These are phyloP conservation scores for Andrographis paniculata DNA, from an alignment of 305 asterid species.

Conservation along the genomic window DNA sequence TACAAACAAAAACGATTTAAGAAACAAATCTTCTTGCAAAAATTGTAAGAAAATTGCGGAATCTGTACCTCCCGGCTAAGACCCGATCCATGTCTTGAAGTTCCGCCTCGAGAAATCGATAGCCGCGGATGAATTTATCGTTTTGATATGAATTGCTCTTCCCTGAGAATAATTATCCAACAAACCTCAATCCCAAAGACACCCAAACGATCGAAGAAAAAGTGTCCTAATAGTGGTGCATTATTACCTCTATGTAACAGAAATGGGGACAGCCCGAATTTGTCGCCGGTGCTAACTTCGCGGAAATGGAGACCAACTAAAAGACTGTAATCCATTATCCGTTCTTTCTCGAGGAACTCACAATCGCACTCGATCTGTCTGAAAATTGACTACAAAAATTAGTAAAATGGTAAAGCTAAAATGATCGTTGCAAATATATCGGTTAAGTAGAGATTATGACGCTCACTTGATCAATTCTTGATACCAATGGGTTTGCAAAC, in stretches of 20 bases:
- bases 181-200: too few relatives aligned
- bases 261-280: conserved; percentile 91
- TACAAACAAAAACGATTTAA: background rate
- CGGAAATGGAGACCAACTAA: conserved; percentile 96
- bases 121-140: conserved; percentile 92
- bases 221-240: background rate
- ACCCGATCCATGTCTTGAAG: conserved; percentile 88
- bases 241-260: conserved; percentile 70
- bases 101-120: conserved; percentile 97
- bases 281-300: conserved; percentile 72
- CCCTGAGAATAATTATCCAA: conserved; percentile 61
- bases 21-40: background rate
- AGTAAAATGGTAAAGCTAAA: conserved; percentile 19
- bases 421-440: too few relatives aligned
- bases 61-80: conserved; percentile 62
- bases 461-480: conserved; percentile 86
- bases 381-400: conserved; percentile 16
- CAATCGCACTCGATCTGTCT: conserved; percentile 90
- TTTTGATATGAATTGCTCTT: conserved; percentile 60
- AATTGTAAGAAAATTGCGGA: background rate
- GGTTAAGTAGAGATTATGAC: too few relatives aligned
- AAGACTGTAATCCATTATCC: conserved; percentile 95
- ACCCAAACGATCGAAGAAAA: too few relatives aligned
- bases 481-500: conserved; percentile 74
- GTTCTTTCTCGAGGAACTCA: conserved; percentile 81